phyloP scores from a whole-genome alignment of 768 basidiomycete genomes.

The Rhizopogon vinicolor region DNA sequence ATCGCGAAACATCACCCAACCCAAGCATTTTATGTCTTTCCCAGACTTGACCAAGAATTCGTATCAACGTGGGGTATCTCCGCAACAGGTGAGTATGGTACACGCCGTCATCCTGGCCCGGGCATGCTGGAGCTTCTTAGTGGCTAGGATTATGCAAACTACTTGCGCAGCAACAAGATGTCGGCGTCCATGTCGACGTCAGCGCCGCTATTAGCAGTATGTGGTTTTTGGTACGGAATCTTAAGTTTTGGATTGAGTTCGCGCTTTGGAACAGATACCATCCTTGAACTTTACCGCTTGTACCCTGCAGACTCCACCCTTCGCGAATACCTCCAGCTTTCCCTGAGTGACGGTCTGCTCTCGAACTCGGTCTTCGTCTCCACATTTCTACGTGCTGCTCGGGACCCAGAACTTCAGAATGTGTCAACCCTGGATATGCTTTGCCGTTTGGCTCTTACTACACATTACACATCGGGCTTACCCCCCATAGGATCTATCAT shows the following conservation, averaged over 20 bases:
- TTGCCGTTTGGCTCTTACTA: constrained; percentile 60
- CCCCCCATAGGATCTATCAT: constrained; percentile 53
- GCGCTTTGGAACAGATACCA: constrained; percentile 48
- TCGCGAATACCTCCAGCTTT: constrained; percentile 59
- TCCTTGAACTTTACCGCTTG: constrained; percentile 59
- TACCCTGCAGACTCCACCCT: constrained; percentile 70
- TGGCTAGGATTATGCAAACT: constrained; percentile 66
- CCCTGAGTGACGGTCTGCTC: constrained; percentile 51
- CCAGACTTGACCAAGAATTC: constrained; percentile 68
- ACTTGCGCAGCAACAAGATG: constrained; percentile 47
- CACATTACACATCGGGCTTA: constrained; percentile 55
- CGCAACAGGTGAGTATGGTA: constrained; percentile 48
- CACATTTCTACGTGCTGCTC: constrained; percentile 63
- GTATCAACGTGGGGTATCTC: constrained; percentile 64
- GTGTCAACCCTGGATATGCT: constrained; percentile 66
- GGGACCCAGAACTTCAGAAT: constrained; percentile 59
- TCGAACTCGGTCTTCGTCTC: constrained; percentile 57
- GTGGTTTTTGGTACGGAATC: constrained; percentile 1
- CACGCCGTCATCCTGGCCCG: not conserved
- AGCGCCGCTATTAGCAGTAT: constrained; percentile 60
- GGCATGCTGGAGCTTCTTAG: constrained; percentile 30
- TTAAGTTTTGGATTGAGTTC: constrained; percentile 1
- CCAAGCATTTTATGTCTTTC: constrained; percentile 48
- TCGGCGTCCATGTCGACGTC: constrained; percentile 26
- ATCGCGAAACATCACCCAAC: too few relatives aligned